Conservation (phyloP, 768 basidiomycete species). For the Collybia mongolica region DNA sequence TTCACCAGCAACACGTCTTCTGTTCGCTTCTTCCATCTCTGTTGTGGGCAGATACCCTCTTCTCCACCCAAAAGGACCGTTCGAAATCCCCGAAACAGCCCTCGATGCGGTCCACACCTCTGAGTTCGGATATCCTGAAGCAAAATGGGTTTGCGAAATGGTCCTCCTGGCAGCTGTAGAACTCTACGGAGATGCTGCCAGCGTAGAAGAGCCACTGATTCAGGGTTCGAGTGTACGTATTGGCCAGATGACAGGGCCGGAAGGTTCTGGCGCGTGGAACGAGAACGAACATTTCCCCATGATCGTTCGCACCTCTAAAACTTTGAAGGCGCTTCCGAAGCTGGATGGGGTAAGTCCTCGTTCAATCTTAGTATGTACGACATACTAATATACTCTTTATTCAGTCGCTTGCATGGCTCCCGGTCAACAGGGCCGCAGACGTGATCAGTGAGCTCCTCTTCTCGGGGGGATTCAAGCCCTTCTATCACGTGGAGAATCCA, state of each 20-base stretch:
- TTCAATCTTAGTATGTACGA: not conserved
- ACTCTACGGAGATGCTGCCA: conserved; percentile 19
- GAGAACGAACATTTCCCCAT: conserved; percentile 36
- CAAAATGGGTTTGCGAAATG: conserved; percentile 38
- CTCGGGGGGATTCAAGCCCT: conserved; percentile 24
- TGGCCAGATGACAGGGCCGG: conserved; percentile 35
- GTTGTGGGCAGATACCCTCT: conserved; percentile 29
- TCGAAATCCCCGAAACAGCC: conserved; percentile 29
- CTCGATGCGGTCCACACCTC: conserved; percentile 23
- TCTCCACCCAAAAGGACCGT: conserved; percentile 22
- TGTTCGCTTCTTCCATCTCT: conserved; percentile 37
- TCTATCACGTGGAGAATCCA: conserved; percentile 36
- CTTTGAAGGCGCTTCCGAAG: conserved; percentile 23
- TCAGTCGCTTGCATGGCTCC: conserved; percentile 35
- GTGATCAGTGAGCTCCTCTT: conserved; percentile 29
- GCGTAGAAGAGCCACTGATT: conserved; percentile 14
- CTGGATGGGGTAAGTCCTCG: conserved; percentile 25
- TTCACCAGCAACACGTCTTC: conserved; percentile 22
- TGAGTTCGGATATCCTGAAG: conserved; percentile 30
- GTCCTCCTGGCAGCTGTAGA: conserved; percentile 25
- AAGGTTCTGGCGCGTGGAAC: conserved; percentile 35
- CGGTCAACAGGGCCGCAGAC: conserved; percentile 28
- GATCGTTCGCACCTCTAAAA: conserved; percentile 27
- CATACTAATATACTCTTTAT: not conserved
- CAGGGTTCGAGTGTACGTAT: conserved; percentile 27